These are phyloP conservation scores for Chamaecyparis obtusa DNA, from an alignment of 75 land plant genomes.

Conservation along the genomic window DNA sequence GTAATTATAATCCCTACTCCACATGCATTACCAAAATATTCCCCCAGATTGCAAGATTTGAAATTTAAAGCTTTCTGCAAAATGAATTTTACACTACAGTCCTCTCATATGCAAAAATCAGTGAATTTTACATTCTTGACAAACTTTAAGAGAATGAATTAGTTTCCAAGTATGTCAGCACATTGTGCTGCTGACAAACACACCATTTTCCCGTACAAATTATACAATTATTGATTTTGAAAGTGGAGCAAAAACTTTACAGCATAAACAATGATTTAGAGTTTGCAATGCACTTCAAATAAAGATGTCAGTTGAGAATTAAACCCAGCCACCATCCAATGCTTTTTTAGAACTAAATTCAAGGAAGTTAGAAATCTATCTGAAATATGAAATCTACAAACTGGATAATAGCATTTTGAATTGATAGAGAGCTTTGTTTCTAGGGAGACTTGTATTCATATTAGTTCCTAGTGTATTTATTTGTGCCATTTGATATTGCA, in stretches of 20 bases:
- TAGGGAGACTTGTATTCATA: background rate
- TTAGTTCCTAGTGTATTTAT: background rate
- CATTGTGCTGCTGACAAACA: background rate
- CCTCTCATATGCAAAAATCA: background rate
- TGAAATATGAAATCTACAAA: background rate
- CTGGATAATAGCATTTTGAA: background rate
- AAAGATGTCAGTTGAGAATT: background rate
- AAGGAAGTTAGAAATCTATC: background rate
- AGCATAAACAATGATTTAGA: background rate
- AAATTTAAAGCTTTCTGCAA: background rate
- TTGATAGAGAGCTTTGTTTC: background rate
- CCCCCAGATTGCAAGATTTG: background rate
- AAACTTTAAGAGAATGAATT: background rate
- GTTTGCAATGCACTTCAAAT: background rate
- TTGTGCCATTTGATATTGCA: slow-evolving; percentile 19
- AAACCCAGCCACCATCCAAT: background rate
- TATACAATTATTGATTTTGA: background rate
- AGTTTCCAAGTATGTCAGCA: background rate
- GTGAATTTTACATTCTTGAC: background rate
- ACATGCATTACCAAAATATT: background rate
- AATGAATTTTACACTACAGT: background rate
- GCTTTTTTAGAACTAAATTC: background rate
- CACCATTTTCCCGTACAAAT: background rate
- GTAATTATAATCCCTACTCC: background rate
- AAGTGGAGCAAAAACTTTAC: background rate